These are phyloP conservation scores for Echites panduratus DNA, from an alignment of 257 asterid genomes.

Conservation along the genomic window DNA sequence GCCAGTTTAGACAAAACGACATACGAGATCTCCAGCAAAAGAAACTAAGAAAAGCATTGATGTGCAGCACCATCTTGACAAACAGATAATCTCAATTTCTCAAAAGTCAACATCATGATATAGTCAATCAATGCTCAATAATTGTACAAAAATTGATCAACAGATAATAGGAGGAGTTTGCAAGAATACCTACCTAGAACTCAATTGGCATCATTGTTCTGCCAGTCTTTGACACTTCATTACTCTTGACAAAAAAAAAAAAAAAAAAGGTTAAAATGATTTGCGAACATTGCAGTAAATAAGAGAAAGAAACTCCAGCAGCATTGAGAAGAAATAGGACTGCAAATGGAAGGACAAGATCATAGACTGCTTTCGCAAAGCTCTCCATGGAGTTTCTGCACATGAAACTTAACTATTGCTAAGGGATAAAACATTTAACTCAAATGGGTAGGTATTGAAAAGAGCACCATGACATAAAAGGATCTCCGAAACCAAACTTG, in stretches of 20 bases:
- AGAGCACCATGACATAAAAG: neutral
- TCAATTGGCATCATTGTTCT: conserved; percentile 49
- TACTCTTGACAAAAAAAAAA: conserved; percentile 50
- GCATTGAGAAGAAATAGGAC: no score
- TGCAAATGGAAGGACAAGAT: no score
- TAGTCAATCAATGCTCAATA: no score
- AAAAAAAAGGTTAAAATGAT: neutral
- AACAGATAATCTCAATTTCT: no score
- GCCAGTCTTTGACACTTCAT: conserved; percentile 49
- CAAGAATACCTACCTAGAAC: conserved; percentile 44
- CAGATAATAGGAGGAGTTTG: neutral
- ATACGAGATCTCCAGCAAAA: neutral
- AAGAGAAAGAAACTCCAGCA: no score
- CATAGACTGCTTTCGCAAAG: no score
- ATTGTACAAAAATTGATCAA: neutral
- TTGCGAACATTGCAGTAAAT: no score
- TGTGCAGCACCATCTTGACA: neutral
- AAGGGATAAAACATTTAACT: no score
- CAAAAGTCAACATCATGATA: no score
- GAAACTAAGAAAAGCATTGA: neutral
- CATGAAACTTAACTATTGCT: no score
- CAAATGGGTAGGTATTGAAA: no score
- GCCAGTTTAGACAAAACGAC: neutral
- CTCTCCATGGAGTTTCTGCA: no score
- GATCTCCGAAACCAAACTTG: neutral